Percentiles rank a stretch among this genome's conserved stretches.
Evolutionary conservation across 441 rosid genomes (phyloP).

Genomic region (Populus tomentosa): DNA sequence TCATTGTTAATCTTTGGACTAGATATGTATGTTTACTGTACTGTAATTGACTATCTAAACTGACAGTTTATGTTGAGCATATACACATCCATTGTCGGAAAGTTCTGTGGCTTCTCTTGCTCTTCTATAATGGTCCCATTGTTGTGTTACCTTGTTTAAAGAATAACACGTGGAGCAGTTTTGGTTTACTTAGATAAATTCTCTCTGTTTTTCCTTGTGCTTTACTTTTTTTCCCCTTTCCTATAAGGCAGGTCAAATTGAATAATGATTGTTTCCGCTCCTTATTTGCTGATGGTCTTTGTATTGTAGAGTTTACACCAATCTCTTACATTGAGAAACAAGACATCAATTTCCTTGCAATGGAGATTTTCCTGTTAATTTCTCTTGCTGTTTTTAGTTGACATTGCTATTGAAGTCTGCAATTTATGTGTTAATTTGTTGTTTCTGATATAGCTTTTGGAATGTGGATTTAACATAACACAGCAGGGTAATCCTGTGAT

Average conservation of each 20-base stretch:
- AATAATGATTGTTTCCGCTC: too few relatives aligned
- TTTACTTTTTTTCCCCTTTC: too few relatives aligned
- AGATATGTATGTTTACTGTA: not conserved
- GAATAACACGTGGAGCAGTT: not conserved
- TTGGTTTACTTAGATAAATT: not conserved
- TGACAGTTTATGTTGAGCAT: not conserved
- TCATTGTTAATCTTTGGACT: not conserved
- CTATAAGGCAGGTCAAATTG: too few relatives aligned
- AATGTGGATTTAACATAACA: slow-evolving; percentile 14
- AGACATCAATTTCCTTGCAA: not conserved
- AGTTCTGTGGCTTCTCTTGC: not conserved
- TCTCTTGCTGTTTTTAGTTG: not conserved
- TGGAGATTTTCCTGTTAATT: not conserved
- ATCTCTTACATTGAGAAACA: not conserved
- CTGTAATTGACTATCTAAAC: not conserved
- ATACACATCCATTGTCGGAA: not conserved
- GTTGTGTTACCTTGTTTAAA: not conserved
- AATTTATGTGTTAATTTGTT: slow-evolving; percentile 5
- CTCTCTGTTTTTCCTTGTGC: too few relatives aligned
- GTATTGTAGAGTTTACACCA: not conserved
- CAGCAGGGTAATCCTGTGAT: slow-evolving; percentile 41
- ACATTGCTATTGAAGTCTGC: not conserved
- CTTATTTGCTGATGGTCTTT: not conserved
- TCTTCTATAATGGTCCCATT: not conserved
- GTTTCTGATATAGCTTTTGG: slow-evolving; percentile 6